A percentile compares a stretch with the other conserved stretches of the same genome.
phyloP scores from a whole-genome alignment of 1,284 basidiomycete genomes.

The Malassezia psittaci region DNA sequence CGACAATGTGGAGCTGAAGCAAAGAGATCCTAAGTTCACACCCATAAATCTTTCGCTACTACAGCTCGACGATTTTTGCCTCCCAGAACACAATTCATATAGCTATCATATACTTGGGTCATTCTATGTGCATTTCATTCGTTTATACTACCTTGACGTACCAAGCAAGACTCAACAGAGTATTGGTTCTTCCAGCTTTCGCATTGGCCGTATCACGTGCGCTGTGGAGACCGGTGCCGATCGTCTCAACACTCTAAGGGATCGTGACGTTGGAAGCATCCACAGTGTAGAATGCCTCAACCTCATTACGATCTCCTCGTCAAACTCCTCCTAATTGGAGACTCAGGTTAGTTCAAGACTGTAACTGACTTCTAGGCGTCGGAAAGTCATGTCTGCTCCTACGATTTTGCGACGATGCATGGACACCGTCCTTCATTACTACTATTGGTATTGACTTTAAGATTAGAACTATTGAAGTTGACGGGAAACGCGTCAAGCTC shows the following conservation, averaged over 20 bases:
- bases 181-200: too few species aligned
- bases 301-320: conserved; percentile 44
- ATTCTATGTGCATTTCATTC: too few species aligned
- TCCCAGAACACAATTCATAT: too few species aligned
- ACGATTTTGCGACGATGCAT: conserved; percentile 98
- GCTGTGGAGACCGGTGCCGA: background rate
- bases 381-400: conserved; percentile 97
- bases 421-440: conserved; percentile 99
- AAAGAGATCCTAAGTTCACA: too few species aligned
- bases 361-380: conserved; percentile 49
- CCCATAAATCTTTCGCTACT: too few species aligned
- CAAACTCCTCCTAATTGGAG: conserved; percentile 41
- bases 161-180: too few species aligned
- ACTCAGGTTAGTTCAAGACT: conserved; percentile 14
- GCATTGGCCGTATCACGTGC: background rate
- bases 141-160: too few species aligned
- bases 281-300: conserved; percentile 31
- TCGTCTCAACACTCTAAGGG: too few species aligned
- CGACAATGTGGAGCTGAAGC: too few species aligned
- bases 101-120: too few species aligned
- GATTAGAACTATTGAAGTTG: conserved; percentile 89
- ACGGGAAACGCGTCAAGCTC: conserved; percentile 89
- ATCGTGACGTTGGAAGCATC: too few species aligned
- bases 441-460: conserved; percentile 65
- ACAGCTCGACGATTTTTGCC: too few species aligned